phyloP scores from a whole-genome alignment of 2,329 filamentous ascomycete species.

The Teratosphaeria gauchensis region DNA sequence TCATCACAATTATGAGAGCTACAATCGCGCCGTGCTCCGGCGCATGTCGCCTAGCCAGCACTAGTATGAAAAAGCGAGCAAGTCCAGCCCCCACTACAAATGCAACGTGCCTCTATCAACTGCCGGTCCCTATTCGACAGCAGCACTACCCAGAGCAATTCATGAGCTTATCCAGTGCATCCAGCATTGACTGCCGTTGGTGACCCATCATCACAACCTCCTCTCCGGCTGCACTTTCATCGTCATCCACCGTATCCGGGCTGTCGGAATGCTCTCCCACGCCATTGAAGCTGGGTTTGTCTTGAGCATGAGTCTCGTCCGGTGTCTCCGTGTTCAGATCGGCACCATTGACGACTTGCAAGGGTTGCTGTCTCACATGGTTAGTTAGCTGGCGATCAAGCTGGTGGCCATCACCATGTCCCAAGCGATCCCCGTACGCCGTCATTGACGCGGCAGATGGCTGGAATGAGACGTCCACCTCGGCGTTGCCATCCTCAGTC shows the following conservation, averaged over 20 bases:
- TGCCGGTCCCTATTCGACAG: no score
- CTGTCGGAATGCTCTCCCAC: background rate
- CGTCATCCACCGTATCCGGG: background rate
- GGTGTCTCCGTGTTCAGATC: background rate
- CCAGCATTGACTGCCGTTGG: background rate
- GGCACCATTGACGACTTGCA: background rate
- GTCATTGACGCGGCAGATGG: background rate
- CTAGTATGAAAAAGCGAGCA: background rate
- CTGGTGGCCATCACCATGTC: background rate
- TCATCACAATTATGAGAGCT: no score
- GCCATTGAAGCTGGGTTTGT: background rate
- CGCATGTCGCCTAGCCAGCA: no score
- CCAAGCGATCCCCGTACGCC: background rate
- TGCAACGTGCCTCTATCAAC: no score
- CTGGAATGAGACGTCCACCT: background rate
- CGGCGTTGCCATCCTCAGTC: background rate
- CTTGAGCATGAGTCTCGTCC: background rate
- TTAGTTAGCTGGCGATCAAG: background rate
- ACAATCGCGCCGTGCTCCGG: no score
- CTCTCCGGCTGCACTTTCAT: background rate
- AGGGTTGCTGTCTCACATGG: background rate
- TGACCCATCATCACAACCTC: background rate
- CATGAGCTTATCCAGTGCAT: constrained; percentile 1
- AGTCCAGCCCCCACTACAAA: background rate
- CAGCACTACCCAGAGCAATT: background rate